Percentiles rank a stretch among this genome's conserved stretches.
Conservation (phyloP, 768 basidiomycete genomes). For the Xerocomus brunneocitrinus region DNA sequence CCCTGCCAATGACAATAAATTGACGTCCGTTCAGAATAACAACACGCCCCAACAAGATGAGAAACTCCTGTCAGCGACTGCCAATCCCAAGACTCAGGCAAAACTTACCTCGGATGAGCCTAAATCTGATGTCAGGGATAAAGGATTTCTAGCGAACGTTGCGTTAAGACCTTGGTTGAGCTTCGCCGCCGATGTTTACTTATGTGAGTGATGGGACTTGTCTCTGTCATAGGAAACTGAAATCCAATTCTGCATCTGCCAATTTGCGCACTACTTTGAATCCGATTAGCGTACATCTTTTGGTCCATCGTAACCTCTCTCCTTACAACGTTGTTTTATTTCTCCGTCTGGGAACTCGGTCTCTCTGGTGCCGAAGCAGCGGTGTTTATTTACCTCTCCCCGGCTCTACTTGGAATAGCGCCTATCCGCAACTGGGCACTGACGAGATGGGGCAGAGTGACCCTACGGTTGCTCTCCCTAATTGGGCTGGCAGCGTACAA, state of each 20-base stretch:
- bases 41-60: not conserved
- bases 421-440: slow-evolving; percentile 42
- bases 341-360: slow-evolving; percentile 87
- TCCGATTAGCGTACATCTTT: slow-evolving; percentile 60
- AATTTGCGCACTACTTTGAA: not conserved
- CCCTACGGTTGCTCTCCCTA: slow-evolving; percentile 47
- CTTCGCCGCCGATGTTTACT: slow-evolving; percentile 47
- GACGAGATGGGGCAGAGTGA: slow-evolving; percentile 45
- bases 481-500: slow-evolving; percentile 51
- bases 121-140: not conserved
- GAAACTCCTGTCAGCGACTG: not conserved
- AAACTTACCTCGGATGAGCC: not conserved
- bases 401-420: slow-evolving; percentile 50
- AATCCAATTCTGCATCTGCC: not conserved
- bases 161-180: slow-evolving; percentile 19
- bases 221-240: slow-evolving; percentile 5
- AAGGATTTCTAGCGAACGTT: not conserved
- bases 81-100: not conserved
- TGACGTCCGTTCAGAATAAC: not conserved
- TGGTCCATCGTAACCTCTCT: slow-evolving; percentile 83
- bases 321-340: slow-evolving; percentile 81
- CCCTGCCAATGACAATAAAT: slow-evolving; percentile 6
- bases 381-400: slow-evolving; percentile 66
- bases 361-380: slow-evolving; percentile 80
- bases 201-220: slow-evolving; percentile 40